Evolutionary conservation across 164 flowering plant species (phyloP).

Genomic region (Berberis vulgaris): DNA sequence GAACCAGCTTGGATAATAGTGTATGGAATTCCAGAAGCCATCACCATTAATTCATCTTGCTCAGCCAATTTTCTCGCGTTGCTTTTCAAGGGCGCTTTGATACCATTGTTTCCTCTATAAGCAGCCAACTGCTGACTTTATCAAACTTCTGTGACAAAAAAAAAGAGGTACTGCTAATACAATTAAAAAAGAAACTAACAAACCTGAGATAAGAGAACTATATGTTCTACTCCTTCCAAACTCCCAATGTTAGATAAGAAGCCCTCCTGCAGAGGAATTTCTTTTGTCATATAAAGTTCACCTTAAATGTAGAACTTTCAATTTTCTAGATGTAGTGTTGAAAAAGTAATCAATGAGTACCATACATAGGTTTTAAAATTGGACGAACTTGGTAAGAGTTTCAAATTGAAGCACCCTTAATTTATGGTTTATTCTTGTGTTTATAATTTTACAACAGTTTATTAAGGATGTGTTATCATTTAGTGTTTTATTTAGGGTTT

Average conservation of each 20-base stretch:
- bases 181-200: slow-evolving; percentile 3
- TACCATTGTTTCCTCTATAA: slow-evolving; percentile 60
- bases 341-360: too few species aligned
- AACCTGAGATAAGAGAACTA: slow-evolving; percentile 82
- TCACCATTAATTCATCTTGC: slow-evolving; percentile 55
- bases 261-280: slow-evolving; percentile 51
- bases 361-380: too few species aligned
- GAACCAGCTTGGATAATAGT: slow-evolving; percentile 73
- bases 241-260: slow-evolving; percentile 38
- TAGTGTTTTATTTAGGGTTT: too few species aligned
- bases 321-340: too few species aligned
- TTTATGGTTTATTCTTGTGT: too few species aligned
- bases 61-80: slow-evolving; percentile 66
- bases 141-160: slow-evolving; percentile 25
- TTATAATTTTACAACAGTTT: too few species aligned
- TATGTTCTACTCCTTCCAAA: slow-evolving; percentile 60
- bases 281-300: not conserved
- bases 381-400: too few species aligned
- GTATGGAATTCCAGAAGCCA: slow-evolving; percentile 64
- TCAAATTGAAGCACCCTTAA: too few species aligned
- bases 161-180: not conserved
- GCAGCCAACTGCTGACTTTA: slow-evolving; percentile 77
- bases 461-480: too few species aligned
- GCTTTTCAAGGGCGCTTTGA: slow-evolving; percentile 67
- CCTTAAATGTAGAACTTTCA: too few species aligned